Percentiles rank a stretch among this genome's conserved stretches.
Evolutionary conservation across 768 basidiomycete genomes (phyloP).

Genomic region (Serpula lacrymans): DNA sequence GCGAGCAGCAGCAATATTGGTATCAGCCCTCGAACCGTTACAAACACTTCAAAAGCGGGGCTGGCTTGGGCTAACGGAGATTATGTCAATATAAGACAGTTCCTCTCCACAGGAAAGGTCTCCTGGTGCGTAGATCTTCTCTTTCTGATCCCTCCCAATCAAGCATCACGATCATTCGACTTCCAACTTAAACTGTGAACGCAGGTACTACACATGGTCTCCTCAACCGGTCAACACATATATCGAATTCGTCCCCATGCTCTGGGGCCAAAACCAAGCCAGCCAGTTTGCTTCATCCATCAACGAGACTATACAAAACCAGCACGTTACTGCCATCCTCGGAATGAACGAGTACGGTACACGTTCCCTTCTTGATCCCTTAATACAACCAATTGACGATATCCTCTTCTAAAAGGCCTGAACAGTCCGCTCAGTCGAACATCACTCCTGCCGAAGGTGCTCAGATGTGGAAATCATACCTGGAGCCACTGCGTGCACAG

Average conservation of each 20-base stretch:
- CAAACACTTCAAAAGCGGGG: constrained; percentile 44
- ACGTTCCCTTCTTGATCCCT: too few relatives aligned
- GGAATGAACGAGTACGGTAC: constrained; percentile 58
- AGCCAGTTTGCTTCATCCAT: constrained; percentile 39
- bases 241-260: constrained; percentile 56
- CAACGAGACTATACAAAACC: constrained; percentile 34
- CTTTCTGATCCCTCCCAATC: too few relatives aligned
- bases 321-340: constrained; percentile 39
- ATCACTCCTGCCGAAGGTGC: constrained; percentile 47
- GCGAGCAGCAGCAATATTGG: too few relatives aligned
- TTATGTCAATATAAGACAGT: constrained; percentile 42
- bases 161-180: too few relatives aligned
- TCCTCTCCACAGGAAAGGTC: constrained; percentile 41
- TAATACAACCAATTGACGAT: too few relatives aligned
- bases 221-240: constrained; percentile 20
- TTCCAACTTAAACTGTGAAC: too few relatives aligned
- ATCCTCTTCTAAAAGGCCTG: too few relatives aligned
- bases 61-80: constrained; percentile 47
- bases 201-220: constrained; percentile 57
- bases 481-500: constrained; percentile 46
- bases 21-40: constrained; percentile 24
- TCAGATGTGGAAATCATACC: constrained; percentile 46
- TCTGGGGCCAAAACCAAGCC: constrained; percentile 45
- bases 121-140: constrained; percentile 42
- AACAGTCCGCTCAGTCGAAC: constrained; percentile 46